A percentile compares a stretch with the other conserved stretches of the same genome.
phyloP scores from a whole-genome alignment of 768 basidiomycete species.

The Rhodotorula taiwanensis region DNA sequence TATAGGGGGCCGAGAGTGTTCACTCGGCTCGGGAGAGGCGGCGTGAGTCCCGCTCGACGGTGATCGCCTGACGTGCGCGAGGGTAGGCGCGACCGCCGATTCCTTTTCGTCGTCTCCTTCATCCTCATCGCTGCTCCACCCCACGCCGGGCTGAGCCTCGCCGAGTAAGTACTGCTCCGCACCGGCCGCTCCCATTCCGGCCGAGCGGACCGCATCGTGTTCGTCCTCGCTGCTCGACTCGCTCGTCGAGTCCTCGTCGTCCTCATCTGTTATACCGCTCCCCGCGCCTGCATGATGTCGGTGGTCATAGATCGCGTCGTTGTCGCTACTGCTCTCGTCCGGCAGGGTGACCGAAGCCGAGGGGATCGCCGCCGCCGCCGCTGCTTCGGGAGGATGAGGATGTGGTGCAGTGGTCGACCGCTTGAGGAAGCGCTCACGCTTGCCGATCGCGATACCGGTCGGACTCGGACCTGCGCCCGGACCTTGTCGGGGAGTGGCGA shows the following conservation, averaged over 20 bases:
- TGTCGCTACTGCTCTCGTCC: no score
- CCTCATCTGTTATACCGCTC: neutral
- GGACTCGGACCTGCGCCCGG: neutral
- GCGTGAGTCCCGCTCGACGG: no score
- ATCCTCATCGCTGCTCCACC: constrained; percentile 8
- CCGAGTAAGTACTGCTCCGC: neutral
- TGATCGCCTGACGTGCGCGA: no score
- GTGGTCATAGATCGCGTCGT: no score
- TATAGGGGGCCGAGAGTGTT: constrained; percentile 19
- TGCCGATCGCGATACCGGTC: neutral
- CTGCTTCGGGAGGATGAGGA: no score
- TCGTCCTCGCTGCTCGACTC: neutral
- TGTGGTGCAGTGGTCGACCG: neutral
- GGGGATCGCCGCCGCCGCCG: no score
- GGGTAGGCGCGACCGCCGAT: neutral
- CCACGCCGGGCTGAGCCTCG: neutral
- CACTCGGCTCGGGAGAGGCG: neutral
- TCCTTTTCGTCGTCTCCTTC: neutral
- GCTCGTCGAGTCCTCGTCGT: constrained; percentile 1
- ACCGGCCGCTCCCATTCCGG: neutral
- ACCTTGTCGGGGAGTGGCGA: neutral
- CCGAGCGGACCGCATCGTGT: neutral
- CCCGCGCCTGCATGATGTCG: neutral
- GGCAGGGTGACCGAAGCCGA: no score
- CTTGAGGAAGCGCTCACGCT: constrained; percentile 4